These are phyloP conservation scores for Rubia yunnanensis DNA, from an alignment of 257 asterid species.

Conservation along the genomic window DNA sequence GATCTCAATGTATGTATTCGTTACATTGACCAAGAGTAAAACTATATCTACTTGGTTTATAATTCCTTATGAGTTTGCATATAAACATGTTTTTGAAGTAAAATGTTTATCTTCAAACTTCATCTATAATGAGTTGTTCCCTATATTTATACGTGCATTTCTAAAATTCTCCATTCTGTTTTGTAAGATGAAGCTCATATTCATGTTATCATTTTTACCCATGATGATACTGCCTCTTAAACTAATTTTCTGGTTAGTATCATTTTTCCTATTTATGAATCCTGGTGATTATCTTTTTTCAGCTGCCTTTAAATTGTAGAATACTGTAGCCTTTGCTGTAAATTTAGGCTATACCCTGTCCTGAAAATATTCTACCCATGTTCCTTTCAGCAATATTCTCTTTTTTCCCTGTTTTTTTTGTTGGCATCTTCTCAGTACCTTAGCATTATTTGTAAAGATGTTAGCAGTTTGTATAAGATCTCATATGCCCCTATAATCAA, in stretches of 20 bases:
- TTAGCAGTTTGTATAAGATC: background rate
- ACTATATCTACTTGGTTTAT: background rate
- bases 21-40: background rate
- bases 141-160: background rate
- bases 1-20: conserved; percentile 46
- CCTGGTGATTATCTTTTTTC: background rate
- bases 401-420: background rate
- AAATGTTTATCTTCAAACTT: no score
- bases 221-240: background rate
- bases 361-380: background rate
- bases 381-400: background rate
- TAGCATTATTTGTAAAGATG: no score
- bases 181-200: background rate
- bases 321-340: no score
- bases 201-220: background rate
- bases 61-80: background rate
- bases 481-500: background rate
- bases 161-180: background rate
- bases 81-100: background rate
- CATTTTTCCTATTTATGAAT: background rate
- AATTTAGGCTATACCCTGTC: background rate
- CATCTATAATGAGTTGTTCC: no score
- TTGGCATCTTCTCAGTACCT: no score
- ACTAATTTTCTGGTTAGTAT: no score
- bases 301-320: no score